These are phyloP conservation scores for Erodium maritimum DNA, from an alignment of 345 rosid species.

Conservation along the genomic window DNA sequence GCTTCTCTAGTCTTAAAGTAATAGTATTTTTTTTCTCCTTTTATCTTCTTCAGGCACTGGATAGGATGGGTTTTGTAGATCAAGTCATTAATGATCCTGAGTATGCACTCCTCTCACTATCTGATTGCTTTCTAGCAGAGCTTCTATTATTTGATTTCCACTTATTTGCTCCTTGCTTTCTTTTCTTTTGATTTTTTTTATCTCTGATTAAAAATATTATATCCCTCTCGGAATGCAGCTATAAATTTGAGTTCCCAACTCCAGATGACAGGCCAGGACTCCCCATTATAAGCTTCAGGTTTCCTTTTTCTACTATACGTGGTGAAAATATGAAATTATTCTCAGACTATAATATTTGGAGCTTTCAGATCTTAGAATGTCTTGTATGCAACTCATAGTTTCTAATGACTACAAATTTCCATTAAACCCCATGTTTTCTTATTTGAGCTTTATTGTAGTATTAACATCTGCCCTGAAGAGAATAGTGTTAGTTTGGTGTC, in stretches of 20 bases:
- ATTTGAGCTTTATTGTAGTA: too few relatives aligned
- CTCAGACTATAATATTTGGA: too few relatives aligned
- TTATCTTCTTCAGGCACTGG: slow-evolving; percentile 51
- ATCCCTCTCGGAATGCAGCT: slow-evolving; percentile 44
- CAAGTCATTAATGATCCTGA: slow-evolving; percentile 93
- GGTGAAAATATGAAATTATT: too few relatives aligned
- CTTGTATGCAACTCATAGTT: too few relatives aligned
- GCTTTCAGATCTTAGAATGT: too few relatives aligned
- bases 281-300: slow-evolving; percentile 99
- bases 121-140: slow-evolving; percentile 2
- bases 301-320: slow-evolving; percentile 12
- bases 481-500: neutral
- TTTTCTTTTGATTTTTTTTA: slow-evolving; percentile 6
- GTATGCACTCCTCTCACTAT: slow-evolving; percentile 34
- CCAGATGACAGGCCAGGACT: slow-evolving; percentile 98
- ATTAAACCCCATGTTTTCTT: too few relatives aligned
- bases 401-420: too few relatives aligned
- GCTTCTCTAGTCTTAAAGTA: neutral
- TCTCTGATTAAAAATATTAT: slow-evolving; percentile 1
- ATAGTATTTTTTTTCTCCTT: neutral
- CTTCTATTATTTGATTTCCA: neutral
- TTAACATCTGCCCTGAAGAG: too few relatives aligned
- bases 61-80: slow-evolving; percentile 85
- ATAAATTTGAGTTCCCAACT: slow-evolving; percentile 96
- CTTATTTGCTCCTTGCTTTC: slow-evolving; percentile 1